Evolutionary conservation across 2,329 filamentous ascomycete species (phyloP), one percentile per base, ranked within the genome.

Genomic region (Cercospora beticola): DNA sequence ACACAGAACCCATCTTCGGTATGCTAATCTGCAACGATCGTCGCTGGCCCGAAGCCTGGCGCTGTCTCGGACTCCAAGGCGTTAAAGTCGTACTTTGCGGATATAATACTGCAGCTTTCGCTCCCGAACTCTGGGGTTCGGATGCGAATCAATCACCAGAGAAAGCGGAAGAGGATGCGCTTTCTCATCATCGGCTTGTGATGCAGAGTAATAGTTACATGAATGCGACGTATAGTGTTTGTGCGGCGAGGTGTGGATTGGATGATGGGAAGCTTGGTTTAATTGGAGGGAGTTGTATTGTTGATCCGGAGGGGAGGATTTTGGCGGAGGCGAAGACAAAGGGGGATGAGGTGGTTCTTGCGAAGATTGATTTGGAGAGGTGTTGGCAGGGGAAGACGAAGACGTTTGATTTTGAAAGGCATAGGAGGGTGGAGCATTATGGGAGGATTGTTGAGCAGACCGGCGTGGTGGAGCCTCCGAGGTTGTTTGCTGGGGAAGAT

Each of bases 11-110:
- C 4, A 84, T 86, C 59, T 63, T 85, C 40, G 78, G 85, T 10
- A 85, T 86, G 83, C 80, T 86, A 76, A 86, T 86, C 65, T 86
- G 85, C 76, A 86, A 86, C 71, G 84, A 86, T 74, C 74, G 84
- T 10, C 79, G 84, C n/a, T 86, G 84, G 85, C 77, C 82, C 0
- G 85, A 86, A 73, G 81, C 80, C 1, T 86, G 85, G 84, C 76
- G 85, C 31, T 79, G 77, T 33, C 82, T 84, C 65, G 84, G 84
- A 0, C 76, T 86, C 6, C 83, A 86, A 72, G 83, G 83, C 21
- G 80, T 81, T 2, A 82, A 85, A 72, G 72, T 85, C 21, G 77
- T 84, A 5, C 74, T 82, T 26, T 84, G 83, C 62, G 85, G 85
- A 1, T 86, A 84, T 74, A 86, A 86, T 74, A 86, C 84, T 1